phyloP scores from a whole-genome alignment of 164 flowering plant species.

The Stephania japonica region DNA sequence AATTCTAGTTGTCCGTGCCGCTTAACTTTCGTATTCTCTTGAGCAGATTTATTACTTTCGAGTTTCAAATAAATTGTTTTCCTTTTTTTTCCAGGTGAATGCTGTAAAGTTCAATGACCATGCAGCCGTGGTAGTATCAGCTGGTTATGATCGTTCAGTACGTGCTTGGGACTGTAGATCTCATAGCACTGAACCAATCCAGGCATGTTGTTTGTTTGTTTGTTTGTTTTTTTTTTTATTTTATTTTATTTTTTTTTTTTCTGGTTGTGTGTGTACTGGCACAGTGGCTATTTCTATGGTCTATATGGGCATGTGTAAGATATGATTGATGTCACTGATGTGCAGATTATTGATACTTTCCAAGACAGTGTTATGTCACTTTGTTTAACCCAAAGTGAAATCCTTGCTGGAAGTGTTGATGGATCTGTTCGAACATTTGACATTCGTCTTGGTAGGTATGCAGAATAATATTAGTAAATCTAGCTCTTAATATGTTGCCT shows the following conservation, averaged over 20 bases:
- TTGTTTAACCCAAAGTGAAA: constrained; percentile 78
- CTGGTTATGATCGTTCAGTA: constrained; percentile 88
- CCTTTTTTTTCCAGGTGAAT: constrained; percentile 54
- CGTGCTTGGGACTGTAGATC: constrained; percentile 98
- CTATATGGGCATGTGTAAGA: not conserved
- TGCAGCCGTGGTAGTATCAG: constrained; percentile 81
- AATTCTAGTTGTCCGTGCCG: not conserved
- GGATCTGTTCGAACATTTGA: constrained; percentile 95
- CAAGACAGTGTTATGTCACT: constrained; percentile 88
- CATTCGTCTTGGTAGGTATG: constrained; percentile 92
- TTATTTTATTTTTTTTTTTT: too few relatives aligned
- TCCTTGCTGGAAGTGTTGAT: constrained; percentile 97
- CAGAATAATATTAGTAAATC: constrained; percentile 7
- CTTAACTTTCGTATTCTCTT: not conserved
- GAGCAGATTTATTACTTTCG: not conserved
- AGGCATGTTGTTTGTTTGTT: constrained; percentile 35
- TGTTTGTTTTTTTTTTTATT: too few relatives aligned
- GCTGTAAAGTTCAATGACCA: constrained; percentile 89
- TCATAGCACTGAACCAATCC: constrained; percentile 91
- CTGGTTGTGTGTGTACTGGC: not conserved
- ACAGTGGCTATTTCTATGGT: not conserved
- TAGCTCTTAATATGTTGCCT: not conserved
- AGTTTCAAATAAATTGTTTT: not conserved
- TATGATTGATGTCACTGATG: not conserved
- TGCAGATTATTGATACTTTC: constrained; percentile 83